Base-by-base conservation (phyloP, 768 basidiomycete genomes). In the Neoboletus subvelutipes region DNA sequence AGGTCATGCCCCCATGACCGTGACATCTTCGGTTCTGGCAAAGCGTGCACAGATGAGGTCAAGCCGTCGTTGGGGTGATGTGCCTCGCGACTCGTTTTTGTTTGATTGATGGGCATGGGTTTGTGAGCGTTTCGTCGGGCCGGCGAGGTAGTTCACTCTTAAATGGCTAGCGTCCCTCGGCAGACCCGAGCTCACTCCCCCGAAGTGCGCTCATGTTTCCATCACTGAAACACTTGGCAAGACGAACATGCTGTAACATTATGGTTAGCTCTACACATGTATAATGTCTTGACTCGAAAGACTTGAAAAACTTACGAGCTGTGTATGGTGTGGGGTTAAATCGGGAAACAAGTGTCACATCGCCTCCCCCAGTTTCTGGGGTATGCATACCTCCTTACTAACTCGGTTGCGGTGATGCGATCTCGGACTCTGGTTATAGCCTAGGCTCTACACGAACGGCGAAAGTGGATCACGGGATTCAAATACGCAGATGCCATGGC, bases 1-100 rank as follows among this genome's bases (percentile, higher is more conserved):
- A 36, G 52, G 34, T 39, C 53, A 40, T 43, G 47, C 28, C 18
- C 18, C 22, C 53, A 50, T 40, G 46, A 62, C 45, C 52, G 52
- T 47, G 37, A 48, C 2, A 4, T 10, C 33, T 1, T 33, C 29
- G 43, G 39, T 33, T 41, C 33, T 41, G 39, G 24, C 17, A 6
- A 5, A 22, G 8, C 31, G 34, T 4, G n/a, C 24, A n/a, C 29
- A n/a, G 28, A 51, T 26, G n/a, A 29, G 15, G 24, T 34, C 37
- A 28, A 15, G 20, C 28, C 47, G 40, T 52, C n/a, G 34, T 47
- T 4, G 40, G 31, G 26, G 45, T 10, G 1, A 20, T 17, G 13
- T 36, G 11, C 34, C 31, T 8, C 4, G 29, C 46, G 9, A 15
- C 20, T 26, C 11, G 46, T 3, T 42, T 36, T 41, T 45, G 34